Evolutionary conservation across 768 basidiomycete species (phyloP), one percentile per base, ranked within the genome.

Genomic region (Gloeostereum incarnatum): DNA sequence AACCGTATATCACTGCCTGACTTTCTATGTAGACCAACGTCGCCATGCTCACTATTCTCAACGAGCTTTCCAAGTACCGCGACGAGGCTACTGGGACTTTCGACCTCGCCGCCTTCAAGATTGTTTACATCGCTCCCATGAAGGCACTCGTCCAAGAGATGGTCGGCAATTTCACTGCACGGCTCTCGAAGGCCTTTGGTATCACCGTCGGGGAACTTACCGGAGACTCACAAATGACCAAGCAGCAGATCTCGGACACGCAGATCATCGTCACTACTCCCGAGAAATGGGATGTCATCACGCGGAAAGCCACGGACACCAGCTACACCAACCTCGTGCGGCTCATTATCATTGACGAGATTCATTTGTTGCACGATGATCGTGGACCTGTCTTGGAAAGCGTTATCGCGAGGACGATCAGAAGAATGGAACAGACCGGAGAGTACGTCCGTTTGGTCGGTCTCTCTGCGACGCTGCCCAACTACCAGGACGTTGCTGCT

Each of bases 281-380:
- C 0, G 96, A 99, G 63, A 98, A 99, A 58, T 99, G 91, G 90
- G 94, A 99, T 49, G 96, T 99, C 52, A 94, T 99, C 56, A 98
- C 94, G 4, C 83, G 96, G 50, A 99, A 99, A 66, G 87, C 81
- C 48, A 94, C 93, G 0, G 96, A 98, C 50, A 92, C 89, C 14
- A 87, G 83, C 45, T 98, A 98, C 58, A 97, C 92, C 33, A 97
- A 96, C 54, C 79, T 98, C 36, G 94, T 97, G 11, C 78, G 91
- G 5, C 78, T 99, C 44, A 77, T 98, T 61, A 98, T 98, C 55
- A 88, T 99, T 46, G 94, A 99, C 54, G 96, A 99, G 54, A 99
- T 99, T 49, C 96, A 98, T 53, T 62, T 99, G 11, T 67, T 99
- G 11, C 96, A 98, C 56, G 96, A 99, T 51, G 94, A 98, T 51